Evolutionary conservation across 768 basidiomycete species (phyloP).

Genomic region (Mycena chlorophos): DNA sequence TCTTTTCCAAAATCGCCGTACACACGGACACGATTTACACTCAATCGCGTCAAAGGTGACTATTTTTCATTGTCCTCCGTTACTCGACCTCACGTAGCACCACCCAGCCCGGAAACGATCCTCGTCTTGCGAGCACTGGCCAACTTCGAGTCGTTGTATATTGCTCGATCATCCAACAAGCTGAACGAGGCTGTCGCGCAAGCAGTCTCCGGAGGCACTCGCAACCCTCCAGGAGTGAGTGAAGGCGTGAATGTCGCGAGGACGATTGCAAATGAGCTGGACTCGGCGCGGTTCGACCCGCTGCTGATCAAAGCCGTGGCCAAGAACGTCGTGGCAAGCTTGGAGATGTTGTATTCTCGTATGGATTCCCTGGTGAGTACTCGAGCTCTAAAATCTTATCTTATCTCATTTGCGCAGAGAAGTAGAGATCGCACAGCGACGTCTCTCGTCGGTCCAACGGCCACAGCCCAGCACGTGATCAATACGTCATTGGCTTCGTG

Average conservation of each 20-base stretch:
- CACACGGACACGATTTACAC: constrained; percentile 95
- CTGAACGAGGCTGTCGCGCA: constrained; percentile 82
- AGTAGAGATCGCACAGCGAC: constrained; percentile 77
- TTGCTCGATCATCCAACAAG: constrained; percentile 78
- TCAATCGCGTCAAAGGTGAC: constrained; percentile 78
- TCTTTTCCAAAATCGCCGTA: constrained; percentile 92
- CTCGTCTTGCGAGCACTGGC: constrained; percentile 82
- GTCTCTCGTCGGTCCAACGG: constrained; percentile 70
- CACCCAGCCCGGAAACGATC: constrained; percentile 87
- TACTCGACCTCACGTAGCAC: constrained; percentile 7
- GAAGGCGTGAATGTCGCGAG: constrained; percentile 82
- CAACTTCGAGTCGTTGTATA: constrained; percentile 84
- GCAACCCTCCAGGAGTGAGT: constrained; percentile 66
- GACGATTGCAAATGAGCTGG: constrained; percentile 84
- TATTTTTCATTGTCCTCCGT: constrained; percentile 11
- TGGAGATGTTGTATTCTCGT: constrained; percentile 68
- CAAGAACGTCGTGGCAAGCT: constrained; percentile 61
- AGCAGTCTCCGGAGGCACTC: constrained; percentile 70
- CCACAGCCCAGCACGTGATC: constrained; percentile 73
- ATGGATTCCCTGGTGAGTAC: constrained; percentile 68
- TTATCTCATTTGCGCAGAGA: constrained; percentile 44
- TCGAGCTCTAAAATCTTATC: not conserved
- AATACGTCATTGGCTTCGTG: constrained; percentile 81
- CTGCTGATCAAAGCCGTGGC: constrained; percentile 79
- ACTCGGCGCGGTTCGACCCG: constrained; percentile 91